These are phyloP conservation scores for Phytophthora fragariae DNA, from an alignment of 352 stramenopile genomes.

Conservation along the genomic window DNA sequence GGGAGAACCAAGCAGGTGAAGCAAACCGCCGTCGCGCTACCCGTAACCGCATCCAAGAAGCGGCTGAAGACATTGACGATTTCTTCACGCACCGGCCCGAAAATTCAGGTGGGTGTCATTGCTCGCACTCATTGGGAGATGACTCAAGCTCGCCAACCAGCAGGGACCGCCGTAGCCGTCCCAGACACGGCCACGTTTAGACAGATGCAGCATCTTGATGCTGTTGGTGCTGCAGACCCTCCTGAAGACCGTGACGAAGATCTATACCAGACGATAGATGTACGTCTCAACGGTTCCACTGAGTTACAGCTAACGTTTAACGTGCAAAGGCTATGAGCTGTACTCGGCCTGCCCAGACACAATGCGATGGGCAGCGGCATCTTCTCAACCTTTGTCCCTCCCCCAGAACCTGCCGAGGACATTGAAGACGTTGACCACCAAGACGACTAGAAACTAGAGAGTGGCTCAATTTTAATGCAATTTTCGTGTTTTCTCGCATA, in stretches of 20 bases:
- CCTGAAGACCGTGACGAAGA: too few species aligned
- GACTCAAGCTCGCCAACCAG: too few species aligned
- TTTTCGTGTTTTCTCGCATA: not conserved
- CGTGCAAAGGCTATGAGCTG: not conserved
- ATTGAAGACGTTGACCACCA: conserved; percentile 24
- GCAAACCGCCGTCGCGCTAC: not conserved
- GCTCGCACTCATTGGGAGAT: too few species aligned
- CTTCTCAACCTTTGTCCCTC: conserved; percentile 7
- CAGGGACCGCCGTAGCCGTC: too few species aligned
- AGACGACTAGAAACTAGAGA: conserved; percentile 3
- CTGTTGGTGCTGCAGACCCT: too few species aligned
- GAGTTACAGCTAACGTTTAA: conserved; percentile 9
- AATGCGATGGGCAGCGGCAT: not conserved
- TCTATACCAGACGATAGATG: not conserved
- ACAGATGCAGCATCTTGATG: too few species aligned
- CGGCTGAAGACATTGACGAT: conserved; percentile 1
- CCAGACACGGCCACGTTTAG: too few species aligned
- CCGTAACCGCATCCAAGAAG: conserved; percentile 1
- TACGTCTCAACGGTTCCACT: conserved; percentile 3
- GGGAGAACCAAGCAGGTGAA: not conserved
- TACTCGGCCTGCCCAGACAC: conserved; percentile 10
- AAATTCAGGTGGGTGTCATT: too few species aligned
- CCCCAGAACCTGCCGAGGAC: conserved; percentile 9
- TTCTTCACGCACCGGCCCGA: not conserved
- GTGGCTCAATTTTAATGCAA: too few species aligned